Conservation (phyloP, 768 basidiomycete genomes). For the Punctularia strigosozonata region DNA sequence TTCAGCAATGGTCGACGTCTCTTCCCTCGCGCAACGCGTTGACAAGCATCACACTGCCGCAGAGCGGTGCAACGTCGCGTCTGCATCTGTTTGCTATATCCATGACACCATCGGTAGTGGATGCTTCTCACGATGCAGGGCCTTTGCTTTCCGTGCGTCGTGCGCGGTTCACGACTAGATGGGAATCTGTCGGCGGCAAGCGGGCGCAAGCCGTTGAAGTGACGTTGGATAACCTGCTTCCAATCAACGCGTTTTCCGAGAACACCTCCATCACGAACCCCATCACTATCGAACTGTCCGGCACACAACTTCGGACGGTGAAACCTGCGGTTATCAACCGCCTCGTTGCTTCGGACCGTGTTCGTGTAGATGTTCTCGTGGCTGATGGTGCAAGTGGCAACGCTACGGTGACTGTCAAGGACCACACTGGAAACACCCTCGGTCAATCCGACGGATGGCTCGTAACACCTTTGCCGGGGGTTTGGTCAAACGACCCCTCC, state of each 20-base stretch:
- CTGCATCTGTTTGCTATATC: background rate
- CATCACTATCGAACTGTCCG: background rate
- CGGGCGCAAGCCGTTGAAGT: background rate
- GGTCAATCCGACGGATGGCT: constrained; percentile 25
- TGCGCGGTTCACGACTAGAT: background rate
- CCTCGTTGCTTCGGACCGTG: constrained; percentile 39
- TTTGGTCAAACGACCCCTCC: constrained; percentile 26
- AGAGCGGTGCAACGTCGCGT: background rate
- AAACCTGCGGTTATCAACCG: constrained; percentile 29
- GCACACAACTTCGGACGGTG: constrained; percentile 20
- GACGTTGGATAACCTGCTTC: background rate
- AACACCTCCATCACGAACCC: background rate
- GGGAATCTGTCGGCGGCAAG: background rate
- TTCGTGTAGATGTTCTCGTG: constrained; percentile 34
- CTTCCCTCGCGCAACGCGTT: background rate
- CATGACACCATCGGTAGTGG: background rate
- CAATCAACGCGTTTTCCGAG: background rate
- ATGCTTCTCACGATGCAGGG: background rate
- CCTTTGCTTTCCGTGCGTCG: background rate
- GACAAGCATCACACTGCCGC: background rate
- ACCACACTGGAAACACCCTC: constrained; percentile 22
- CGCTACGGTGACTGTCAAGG: constrained; percentile 23
- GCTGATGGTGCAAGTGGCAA: constrained; percentile 14
- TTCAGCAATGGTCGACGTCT: background rate
- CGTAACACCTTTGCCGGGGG: constrained; percentile 23